Evolutionary conservation across 495 filamentous ascomycete species (phyloP).

Genomic region (Endocarpon pusillum): DNA sequence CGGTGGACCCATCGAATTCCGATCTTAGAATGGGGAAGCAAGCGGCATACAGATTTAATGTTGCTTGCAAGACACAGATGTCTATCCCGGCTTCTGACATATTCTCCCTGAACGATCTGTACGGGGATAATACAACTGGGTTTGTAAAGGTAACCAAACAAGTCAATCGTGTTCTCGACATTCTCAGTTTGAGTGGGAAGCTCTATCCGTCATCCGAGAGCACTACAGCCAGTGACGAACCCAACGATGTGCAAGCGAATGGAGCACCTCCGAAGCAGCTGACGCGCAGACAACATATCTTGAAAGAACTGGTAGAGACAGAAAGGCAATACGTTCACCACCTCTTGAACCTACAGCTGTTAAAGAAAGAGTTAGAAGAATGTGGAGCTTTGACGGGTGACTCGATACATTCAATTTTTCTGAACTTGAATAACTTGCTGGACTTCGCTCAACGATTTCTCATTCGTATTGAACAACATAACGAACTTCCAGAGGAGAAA

Average conservation of each 20-base stretch:
- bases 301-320: conserved; percentile 79
- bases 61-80: conserved; percentile 53
- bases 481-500: conserved; percentile 53
- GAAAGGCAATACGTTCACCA: conserved; percentile 98
- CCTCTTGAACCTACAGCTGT: conserved; percentile 78
- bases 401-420: conserved; percentile 82
- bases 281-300: conserved; percentile 72
- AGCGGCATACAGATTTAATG: conserved; percentile 52
- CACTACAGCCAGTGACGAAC: conserved; percentile 25
- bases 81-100: conserved; percentile 63
- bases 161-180: conserved; percentile 80
- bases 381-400: conserved; percentile 79
- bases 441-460: conserved; percentile 91
- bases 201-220: conserved; percentile 37
- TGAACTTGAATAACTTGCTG: conserved; percentile 83
- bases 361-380: conserved; percentile 80
- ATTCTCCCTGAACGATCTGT: conserved; percentile 82
- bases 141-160: conserved; percentile 82
- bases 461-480: conserved; percentile 89
- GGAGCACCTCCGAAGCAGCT: conserved; percentile 26
- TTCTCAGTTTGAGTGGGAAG: conserved; percentile 55
- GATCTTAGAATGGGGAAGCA: conserved; percentile 53
- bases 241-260: conserved; percentile 22
- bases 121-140: conserved; percentile 85
- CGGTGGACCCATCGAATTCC: conserved; percentile 39